These are phyloP conservation scores for Xylaria sp. DNA, from an alignment of 2,329 filamentous ascomycete genomes.

Conservation along the genomic window DNA sequence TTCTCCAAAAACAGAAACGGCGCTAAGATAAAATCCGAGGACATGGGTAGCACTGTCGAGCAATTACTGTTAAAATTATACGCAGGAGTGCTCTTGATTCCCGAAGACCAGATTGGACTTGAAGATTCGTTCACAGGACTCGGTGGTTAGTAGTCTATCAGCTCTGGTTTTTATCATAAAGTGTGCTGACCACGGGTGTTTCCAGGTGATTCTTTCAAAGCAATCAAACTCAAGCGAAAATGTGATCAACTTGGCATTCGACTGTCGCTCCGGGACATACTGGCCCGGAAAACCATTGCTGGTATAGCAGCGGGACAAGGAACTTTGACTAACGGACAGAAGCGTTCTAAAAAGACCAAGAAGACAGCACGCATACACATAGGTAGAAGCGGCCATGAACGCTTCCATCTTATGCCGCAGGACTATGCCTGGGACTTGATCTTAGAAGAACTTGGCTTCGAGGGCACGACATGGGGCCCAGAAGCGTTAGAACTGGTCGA, in stretches of 20 bases:
- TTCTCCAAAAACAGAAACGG: neutral
- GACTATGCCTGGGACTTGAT: conserved; percentile 19
- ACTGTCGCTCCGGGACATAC: conserved; percentile 22
- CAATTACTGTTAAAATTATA: conserved; percentile 17
- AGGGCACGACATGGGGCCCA: neutral
- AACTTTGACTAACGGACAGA: neutral
- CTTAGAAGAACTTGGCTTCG: conserved; percentile 16
- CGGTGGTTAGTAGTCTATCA: conserved; percentile 15
- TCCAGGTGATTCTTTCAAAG: conserved; percentile 24
- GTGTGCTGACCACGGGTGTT: conserved; percentile 3
- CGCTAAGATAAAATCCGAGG: neutral
- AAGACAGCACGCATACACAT: neutral
- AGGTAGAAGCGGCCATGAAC: conserved; percentile 1
- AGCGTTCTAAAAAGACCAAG: neutral
- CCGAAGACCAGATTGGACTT: conserved; percentile 18
- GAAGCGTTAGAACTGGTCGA: conserved; percentile 14
- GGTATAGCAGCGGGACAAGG: conserved; percentile 14
- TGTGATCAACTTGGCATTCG: conserved; percentile 22
- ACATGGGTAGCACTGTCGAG: conserved; percentile 7
- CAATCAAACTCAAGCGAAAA: conserved; percentile 27
- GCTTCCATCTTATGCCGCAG: conserved; percentile 15
- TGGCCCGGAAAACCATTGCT: conserved; percentile 18
- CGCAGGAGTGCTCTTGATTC: conserved; percentile 20
- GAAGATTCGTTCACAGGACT: conserved; percentile 26
- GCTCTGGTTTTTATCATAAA: neutral